Conservation (phyloP, 352 stramenopile species). For the Thraustochytrium sp. region DNA sequence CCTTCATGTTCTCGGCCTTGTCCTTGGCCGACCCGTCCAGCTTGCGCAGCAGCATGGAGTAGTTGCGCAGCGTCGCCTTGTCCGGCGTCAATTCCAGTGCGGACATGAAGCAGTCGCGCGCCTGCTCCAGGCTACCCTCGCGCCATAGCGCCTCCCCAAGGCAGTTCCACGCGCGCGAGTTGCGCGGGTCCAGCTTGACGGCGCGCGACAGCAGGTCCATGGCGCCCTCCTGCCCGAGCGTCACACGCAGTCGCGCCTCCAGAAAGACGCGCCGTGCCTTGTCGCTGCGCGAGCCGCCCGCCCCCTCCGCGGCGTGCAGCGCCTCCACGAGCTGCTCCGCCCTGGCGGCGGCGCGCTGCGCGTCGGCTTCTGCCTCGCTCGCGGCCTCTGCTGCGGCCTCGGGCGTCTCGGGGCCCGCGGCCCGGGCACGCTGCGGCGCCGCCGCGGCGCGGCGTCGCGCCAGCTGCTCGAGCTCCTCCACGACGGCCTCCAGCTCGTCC, state of each 20-base stretch:
- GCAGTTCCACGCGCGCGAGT: constrained; percentile 23
- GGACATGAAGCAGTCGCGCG: constrained; percentile 14
- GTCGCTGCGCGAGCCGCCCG: not conserved
- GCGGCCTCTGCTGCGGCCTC: not conserved
- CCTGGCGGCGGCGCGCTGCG: not conserved
- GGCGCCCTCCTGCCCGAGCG: not conserved
- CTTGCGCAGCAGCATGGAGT: constrained; percentile 43
- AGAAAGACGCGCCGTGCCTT: not conserved
- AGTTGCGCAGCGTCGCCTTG: not conserved
- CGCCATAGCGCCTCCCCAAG: constrained; percentile 44
- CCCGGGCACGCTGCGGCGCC: not conserved
- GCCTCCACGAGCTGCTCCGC: not conserved
- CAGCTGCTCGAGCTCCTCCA: not conserved
- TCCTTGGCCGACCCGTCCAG: not conserved
- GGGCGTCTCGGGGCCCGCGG: not conserved
- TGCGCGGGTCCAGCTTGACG: constrained; percentile 39
- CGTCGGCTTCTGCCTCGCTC: not conserved
- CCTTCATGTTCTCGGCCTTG: not conserved
- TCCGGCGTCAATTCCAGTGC: not conserved
- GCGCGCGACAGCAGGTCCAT: not conserved
- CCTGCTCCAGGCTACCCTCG: constrained; percentile 12
- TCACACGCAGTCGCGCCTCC: not conserved
- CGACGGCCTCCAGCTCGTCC: not conserved
- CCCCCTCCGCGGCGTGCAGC: not conserved
- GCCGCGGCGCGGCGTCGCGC: not conserved